Evolutionary conservation across 495 filamentous ascomycete genomes (phyloP).

Genomic region (Aspergillus diversus): DNA sequence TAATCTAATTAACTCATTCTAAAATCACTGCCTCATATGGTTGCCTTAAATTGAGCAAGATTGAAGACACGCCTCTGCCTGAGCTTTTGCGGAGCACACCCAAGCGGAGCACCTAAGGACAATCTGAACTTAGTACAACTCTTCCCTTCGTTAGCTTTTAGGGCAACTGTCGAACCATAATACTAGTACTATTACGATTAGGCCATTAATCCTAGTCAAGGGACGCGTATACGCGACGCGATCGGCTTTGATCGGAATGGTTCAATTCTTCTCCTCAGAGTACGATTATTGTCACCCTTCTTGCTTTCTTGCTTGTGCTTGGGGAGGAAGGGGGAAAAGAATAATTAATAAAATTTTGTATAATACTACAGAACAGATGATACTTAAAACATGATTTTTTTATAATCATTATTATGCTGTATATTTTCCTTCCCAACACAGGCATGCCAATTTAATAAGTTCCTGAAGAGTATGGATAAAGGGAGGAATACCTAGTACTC

Average conservation of each 20-base stretch:
- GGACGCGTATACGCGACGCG: constrained; percentile 26
- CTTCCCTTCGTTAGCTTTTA: not conserved
- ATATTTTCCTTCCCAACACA: no score
- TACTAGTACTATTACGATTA: constrained; percentile 7
- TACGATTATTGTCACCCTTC: not conserved
- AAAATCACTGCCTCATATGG: not conserved
- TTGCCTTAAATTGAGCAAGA: not conserved
- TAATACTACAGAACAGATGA: no score
- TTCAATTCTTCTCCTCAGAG: not conserved
- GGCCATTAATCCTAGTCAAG: not conserved
- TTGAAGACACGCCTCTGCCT: not conserved
- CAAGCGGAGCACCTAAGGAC: not conserved
- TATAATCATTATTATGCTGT: no score
- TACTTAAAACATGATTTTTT: no score
- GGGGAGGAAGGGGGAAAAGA: no score
- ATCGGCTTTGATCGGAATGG: not conserved
- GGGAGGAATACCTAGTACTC: no score
- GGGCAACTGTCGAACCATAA: not conserved
- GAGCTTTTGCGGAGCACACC: constrained; percentile 6
- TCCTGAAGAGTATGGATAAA: no score
- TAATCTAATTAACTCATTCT: not conserved
- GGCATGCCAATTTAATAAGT: no score
- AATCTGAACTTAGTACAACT: no score
- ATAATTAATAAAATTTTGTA: no score
- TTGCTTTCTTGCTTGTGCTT: not conserved